A percentile compares a stretch with the other conserved stretches of the same genome.
Evolutionary conservation across 352 stramenopile genomes (phyloP).

Genomic region (Globisporangium yorkense): DNA sequence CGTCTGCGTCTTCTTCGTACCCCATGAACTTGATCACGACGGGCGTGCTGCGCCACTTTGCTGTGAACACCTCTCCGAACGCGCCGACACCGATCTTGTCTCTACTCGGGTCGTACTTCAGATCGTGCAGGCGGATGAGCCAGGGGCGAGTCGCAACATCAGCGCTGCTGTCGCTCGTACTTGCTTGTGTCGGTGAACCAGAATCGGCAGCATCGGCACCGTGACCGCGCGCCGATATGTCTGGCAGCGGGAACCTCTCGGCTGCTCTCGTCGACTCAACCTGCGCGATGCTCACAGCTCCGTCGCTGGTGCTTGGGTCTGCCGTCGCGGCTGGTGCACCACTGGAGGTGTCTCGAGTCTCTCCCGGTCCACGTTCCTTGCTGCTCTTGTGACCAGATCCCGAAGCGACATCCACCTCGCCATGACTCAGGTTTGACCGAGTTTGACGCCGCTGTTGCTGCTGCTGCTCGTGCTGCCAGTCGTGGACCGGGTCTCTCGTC

Average conservation of each 20-base stretch:
- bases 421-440: too few relatives aligned
- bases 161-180: neutral
- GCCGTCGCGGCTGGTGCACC: neutral
- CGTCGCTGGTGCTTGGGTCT: neutral
- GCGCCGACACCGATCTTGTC: slow-evolving; percentile 2
- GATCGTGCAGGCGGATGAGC: slow-evolving; percentile 7
- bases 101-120: slow-evolving; percentile 3
- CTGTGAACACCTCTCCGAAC: slow-evolving; percentile 6
- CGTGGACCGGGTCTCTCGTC: neutral
- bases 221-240: neutral
- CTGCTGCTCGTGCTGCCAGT: neutral
- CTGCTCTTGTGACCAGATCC: too few relatives aligned
- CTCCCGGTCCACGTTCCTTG: neutral
- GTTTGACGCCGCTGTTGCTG: neutral
- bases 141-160: neutral
- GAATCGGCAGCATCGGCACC: too few relatives aligned
- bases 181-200: too few relatives aligned
- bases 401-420: too few relatives aligned
- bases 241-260: neutral
- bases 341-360: too few relatives aligned
- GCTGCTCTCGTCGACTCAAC: neutral
- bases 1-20: slow-evolving; percentile 2
- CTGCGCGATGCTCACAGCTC: neutral
- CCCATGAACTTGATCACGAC: slow-evolving; percentile 14
- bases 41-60: slow-evolving; percentile 4